These are phyloP conservation scores for Rugosomyces carneus DNA, from an alignment of 1,284 basidiomycete species.

Conservation along the genomic window DNA sequence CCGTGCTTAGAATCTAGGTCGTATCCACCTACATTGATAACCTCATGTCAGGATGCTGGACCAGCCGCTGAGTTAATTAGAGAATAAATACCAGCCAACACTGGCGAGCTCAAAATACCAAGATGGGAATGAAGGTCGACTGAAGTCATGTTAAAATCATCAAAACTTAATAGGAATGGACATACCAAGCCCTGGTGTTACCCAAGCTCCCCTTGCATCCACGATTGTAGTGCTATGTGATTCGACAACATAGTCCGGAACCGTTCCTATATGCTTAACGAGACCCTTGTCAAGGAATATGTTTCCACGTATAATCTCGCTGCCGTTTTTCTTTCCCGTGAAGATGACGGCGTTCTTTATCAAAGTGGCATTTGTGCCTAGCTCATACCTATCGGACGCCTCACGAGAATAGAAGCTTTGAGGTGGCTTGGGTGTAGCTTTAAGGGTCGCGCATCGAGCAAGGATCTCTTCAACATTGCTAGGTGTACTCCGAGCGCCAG, in stretches of 20 bases:
- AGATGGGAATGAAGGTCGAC: constrained; percentile 81
- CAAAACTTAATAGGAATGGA: constrained; percentile 2
- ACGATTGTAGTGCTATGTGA: constrained; percentile 40
- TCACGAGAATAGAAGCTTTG: constrained; percentile 47
- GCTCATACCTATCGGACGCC: constrained; percentile 66
- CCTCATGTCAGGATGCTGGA: not conserved
- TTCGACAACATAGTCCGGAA: constrained; percentile 34
- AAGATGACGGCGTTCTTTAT: constrained; percentile 79
- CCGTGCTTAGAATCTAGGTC: constrained; percentile 55
- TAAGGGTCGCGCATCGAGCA: constrained; percentile 39
- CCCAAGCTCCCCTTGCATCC: constrained; percentile 58
- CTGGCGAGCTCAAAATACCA: constrained; percentile 61
- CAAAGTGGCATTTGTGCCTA: constrained; percentile 57
- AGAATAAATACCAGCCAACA: constrained; percentile 35
- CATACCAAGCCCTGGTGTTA: constrained; percentile 61
- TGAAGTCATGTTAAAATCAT: constrained; percentile 17
- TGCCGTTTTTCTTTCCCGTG: constrained; percentile 66
- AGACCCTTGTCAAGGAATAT: constrained; percentile 55
- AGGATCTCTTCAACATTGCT: constrained; percentile 24
- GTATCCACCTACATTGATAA: constrained; percentile 31
- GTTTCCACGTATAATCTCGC: constrained; percentile 57
- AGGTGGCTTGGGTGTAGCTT: constrained; percentile 41
- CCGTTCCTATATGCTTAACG: constrained; percentile 49
- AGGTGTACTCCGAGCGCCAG: not conserved
- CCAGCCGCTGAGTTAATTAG: not conserved